Base-by-base conservation (phyloP, 2,329 filamentous ascomycete species). In the Arthrobotrys megalospora region DNA sequence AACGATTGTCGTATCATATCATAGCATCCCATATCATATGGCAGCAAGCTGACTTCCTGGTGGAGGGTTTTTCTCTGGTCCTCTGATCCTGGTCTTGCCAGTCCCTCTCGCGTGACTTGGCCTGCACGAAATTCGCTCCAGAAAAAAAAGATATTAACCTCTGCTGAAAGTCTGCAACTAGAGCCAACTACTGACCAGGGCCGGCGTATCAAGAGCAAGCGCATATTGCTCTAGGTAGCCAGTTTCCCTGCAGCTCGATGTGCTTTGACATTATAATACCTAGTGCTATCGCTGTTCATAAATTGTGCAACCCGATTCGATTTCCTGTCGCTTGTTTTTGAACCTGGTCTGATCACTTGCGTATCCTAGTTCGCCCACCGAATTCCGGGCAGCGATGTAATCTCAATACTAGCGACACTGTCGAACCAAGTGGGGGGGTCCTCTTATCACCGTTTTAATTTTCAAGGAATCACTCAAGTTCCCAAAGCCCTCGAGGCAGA, bases 241-340 rank as follows among this genome's bases (percentile, higher is more conserved):
- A 71, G 69, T 60, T 28, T 67, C 52, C 62, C 58, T 70, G 58
- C 58, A 45, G 21, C 62, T 60, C 41, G 34, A 7, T 70, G 73
- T 71, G 73, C 73, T 77, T 71, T 77, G 73, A 77, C 66, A 38
- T 66, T 77, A 77, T 77, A 77, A 62, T 60, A 70, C 24, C 52
- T n/a, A 28, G 63, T 32, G 38, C 16, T 76, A 76, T 76, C 21
- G 45, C 50, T 41, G 43, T 24, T 66, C 45, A 64, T 34, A 53
- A 55, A 63, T 55, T 36, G 47, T n/a, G 38, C 55, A 62, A 70
- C 58, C 72, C 63, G 53, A 67, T 55, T 64, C 48, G 48, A 47
- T 65, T 50, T 52, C 19, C 55, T 41, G 47, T 69, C 66, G 72
- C 65, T 76, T 68, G 65, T 60, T 67, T 53, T 69, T 58, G 52